Base-by-base conservation (phyloP, 2,329 filamentous ascomycete genomes). In the Periconia sp. region DNA sequence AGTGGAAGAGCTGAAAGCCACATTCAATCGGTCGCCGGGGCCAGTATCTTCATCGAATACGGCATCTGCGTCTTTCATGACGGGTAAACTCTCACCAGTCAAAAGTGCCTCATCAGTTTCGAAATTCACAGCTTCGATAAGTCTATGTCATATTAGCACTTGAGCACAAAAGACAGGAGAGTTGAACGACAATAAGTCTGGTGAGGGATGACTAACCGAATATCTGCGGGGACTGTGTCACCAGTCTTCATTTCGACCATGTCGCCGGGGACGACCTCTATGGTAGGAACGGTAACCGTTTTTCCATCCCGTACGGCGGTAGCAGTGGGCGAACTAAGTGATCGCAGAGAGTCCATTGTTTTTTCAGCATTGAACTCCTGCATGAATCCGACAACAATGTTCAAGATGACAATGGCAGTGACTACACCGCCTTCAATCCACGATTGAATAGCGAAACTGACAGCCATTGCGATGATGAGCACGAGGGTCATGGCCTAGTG, bases 101-200 rank as follows among this genome's bases (percentile, higher is more conserved):
- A 90, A 78, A 27, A 88, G 78, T 11, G 87, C 85, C 69, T 90
- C 87, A 54, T 93, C 89, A 51, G 86, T 88, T 49, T 89, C 89
- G 56, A 92, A 78, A 70, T 93, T 93, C 73, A 92, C 84, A 52
- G 83, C 83, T 56, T 87, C 82, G 53, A 86, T 71, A 1, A 83
- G 69, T 20, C 74, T 66, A 19, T 2, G 20, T 9, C 8, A 11
- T 27, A 33, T 48, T 37, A 48, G 46, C n/a, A 27, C 23, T 33
- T 48, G 20, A 48, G 46, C n/a, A 27, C 23, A 27, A 27, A 27
- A 27, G 23, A 27, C 23, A 5, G 27, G 2, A 37, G 33, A 37
- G 31, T 47, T 46, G 31, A 27, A n/a, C 15, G 13, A 37, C 3
- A 11, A 15, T 10, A 13, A 47, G 5, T 17, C n/a, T 9, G 40